Conservation (phyloP, 306 rosid genomes). For the Begonia fuchsioides region DNA sequence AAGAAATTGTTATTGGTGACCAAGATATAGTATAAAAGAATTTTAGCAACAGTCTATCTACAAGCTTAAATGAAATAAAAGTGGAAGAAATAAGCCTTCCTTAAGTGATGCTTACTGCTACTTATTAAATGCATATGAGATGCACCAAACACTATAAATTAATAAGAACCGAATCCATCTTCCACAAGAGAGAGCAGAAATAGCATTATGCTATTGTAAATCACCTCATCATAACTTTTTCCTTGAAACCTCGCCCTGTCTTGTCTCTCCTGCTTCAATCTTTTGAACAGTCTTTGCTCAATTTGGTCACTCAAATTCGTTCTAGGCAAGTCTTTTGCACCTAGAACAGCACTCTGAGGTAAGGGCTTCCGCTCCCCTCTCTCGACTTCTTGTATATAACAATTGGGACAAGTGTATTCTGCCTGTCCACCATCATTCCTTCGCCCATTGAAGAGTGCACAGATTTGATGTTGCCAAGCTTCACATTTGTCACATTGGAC, state of each 20-base stretch:
- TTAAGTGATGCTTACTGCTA: not conserved
- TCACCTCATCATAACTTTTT: conserved; percentile 82
- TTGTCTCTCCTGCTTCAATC: conserved; percentile 56
- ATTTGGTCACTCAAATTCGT: conserved; percentile 85
- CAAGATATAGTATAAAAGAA: too few species aligned
- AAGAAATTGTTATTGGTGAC: too few species aligned
- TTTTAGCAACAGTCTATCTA: too few species aligned
- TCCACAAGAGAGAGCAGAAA: not conserved
- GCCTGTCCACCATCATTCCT: conserved; percentile 97
- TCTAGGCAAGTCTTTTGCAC: conserved; percentile 91
- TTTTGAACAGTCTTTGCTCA: conserved; percentile 57
- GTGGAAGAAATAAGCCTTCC: not conserved
- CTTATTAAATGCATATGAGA: not conserved
- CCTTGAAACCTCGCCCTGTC: conserved; percentile 90
- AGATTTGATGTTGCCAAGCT: conserved; percentile 99
- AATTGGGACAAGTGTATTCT: conserved; percentile 94
- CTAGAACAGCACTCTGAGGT: conserved; percentile 95
- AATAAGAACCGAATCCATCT: not conserved
- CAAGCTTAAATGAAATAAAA: not conserved
- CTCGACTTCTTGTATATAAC: conserved; percentile 74
- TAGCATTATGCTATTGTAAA: not conserved
- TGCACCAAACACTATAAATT: too few species aligned
- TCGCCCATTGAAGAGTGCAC: conserved; percentile 91
- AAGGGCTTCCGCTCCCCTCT: conserved; percentile 92
- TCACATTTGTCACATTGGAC: conserved; percentile 99